Base-by-base conservation (phyloP, 2,329 filamentous ascomycete species). In the Fusarium nanum region DNA sequence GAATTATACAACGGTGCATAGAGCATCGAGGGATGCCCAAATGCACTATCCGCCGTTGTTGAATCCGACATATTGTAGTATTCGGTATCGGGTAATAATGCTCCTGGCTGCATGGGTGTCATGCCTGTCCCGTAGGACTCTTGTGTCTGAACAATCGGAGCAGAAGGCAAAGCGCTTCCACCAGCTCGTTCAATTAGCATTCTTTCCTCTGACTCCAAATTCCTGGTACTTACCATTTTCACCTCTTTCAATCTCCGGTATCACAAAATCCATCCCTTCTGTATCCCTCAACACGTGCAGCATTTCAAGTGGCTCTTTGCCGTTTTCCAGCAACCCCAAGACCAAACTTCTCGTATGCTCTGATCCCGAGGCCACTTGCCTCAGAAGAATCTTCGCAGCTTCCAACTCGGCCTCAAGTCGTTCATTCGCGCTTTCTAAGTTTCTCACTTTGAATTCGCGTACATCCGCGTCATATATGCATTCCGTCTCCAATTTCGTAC, bases 401-500 rank as follows among this genome's bases (percentile, higher is more conserved):
- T 37, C 34, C 0, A 67, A 23, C 3, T 67, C 58, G 0, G 32
- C 20, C 6, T 48, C 22, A 0, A 67, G 58, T 1, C 10, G 25
- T 9, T 54, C 6, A 1, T 67, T 67, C 3, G n/a, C 34, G 2
- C n/a, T 4, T 0, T 68, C 34, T 0, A 67, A 6, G 0, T 30
- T 30, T 5, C 2, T 27, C 2, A 52, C 20, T 6, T 1, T 44
- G 0, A 4, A 25, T 16, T 68, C 64, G 0, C 8, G 28, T 0
- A 42, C 12, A 2, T 59, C 60, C 9, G 64, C 37, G 9, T 67
- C 64, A 16, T 68, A 67, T 6, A 64, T 27, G 22, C 64, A 67
- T 23, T 42, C 10, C 4, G 22, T 34, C 0, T 22, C 28, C 5
- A 30, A 7, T 16, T 64, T 67, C 6, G 23, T 28, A 7, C 64